Conservation (phyloP, 2,329 filamentous ascomycete species). For the Ceratocystis albifundus region DNA sequence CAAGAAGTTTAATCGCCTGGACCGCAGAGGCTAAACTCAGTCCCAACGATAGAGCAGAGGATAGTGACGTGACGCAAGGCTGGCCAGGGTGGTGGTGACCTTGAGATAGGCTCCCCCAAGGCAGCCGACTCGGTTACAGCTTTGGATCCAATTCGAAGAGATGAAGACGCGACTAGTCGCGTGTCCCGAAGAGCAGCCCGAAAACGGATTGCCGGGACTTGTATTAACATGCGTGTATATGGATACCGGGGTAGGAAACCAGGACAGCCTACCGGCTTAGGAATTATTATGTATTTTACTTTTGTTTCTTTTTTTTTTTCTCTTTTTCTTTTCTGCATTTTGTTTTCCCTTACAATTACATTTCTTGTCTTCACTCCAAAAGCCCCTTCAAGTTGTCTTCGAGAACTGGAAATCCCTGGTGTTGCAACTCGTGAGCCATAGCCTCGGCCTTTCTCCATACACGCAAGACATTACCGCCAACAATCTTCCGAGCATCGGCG, state of each 20-base stretch:
- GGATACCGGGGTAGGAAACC: slow-evolving; percentile 5
- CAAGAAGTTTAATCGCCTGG: slow-evolving; percentile 49
- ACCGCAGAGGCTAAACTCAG: slow-evolving; percentile 34
- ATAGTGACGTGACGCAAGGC: background rate
- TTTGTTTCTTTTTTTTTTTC: too few species aligned
- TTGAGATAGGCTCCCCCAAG: background rate
- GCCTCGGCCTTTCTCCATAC: slow-evolving; percentile 73
- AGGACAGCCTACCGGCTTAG: background rate
- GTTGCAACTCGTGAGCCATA: slow-evolving; percentile 56
- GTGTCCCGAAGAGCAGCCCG: background rate
- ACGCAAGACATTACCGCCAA: slow-evolving; percentile 67
- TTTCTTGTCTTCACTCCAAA: background rate
- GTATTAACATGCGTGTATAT: slow-evolving; percentile 13
- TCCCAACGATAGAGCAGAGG: background rate
- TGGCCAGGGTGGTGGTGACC: background rate
- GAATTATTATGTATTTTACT: background rate
- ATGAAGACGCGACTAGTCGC: background rate
- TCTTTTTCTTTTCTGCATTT: slow-evolving; percentile 10
- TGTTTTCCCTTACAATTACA: background rate
- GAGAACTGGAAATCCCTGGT: slow-evolving; percentile 39
- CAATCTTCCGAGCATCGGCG: slow-evolving; percentile 59
- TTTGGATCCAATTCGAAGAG: background rate
- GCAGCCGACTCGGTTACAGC: background rate
- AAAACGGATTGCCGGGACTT: background rate
- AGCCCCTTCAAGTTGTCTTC: slow-evolving; percentile 37